phyloP scores from a whole-genome alignment of 768 basidiomycete species.

The Agrocybe chaxingu region DNA sequence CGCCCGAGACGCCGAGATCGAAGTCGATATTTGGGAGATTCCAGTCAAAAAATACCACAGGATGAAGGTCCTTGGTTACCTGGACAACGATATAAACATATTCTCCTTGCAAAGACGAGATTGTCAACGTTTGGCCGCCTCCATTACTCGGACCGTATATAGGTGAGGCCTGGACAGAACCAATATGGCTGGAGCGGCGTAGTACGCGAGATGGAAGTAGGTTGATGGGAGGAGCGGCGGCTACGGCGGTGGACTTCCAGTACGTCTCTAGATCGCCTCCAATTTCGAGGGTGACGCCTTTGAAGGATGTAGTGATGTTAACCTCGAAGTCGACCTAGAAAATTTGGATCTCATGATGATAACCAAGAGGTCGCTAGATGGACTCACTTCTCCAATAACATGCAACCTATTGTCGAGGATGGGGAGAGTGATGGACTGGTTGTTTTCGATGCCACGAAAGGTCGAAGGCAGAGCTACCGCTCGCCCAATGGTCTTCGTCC shows the following conservation, averaged over 20 bases:
- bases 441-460: slow-evolving; percentile 56
- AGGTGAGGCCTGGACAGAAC: slow-evolving; percentile 69
- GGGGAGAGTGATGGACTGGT: slow-evolving; percentile 60
- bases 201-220: slow-evolving; percentile 34
- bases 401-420: slow-evolving; percentile 92
- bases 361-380: not conserved
- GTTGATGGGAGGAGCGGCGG: slow-evolving; percentile 40
- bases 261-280: slow-evolving; percentile 97
- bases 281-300: slow-evolving; percentile 88
- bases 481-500: slow-evolving; percentile 92
- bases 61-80: slow-evolving; percentile 88
- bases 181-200: slow-evolving; percentile 41
- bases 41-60: slow-evolving; percentile 81
- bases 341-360: slow-evolving; percentile 1
- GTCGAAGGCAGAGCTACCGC: slow-evolving; percentile 81
- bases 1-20: slow-evolving; percentile 79
- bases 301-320: slow-evolving; percentile 84
- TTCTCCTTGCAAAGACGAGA: slow-evolving; percentile 87
- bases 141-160: slow-evolving; percentile 47
- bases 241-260: slow-evolving; percentile 83
- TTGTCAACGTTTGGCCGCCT: slow-evolving; percentile 61
- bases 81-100: slow-evolving; percentile 87
- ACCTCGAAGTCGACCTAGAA: slow-evolving; percentile 83
- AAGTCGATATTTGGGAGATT: slow-evolving; percentile 67
- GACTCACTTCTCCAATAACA: slow-evolving; percentile 84